A percentile compares a stretch with the other conserved stretches of the same genome.
Evolutionary conservation across 2,329 filamentous ascomycete species (phyloP).

Genomic region (Pseudocercospora crystallina): DNA sequence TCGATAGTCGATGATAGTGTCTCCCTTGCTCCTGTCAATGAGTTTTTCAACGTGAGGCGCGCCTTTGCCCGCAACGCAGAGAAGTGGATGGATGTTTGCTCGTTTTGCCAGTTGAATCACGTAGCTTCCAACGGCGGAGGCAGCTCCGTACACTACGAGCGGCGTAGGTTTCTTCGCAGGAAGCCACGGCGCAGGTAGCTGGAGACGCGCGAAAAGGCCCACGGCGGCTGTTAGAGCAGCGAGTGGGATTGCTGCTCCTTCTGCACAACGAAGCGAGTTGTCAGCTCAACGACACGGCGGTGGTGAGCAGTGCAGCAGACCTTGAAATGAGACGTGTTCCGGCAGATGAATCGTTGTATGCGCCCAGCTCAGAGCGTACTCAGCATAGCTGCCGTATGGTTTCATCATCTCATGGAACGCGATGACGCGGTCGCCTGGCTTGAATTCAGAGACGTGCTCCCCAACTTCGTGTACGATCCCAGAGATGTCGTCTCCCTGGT

Average conservation of each 20-base stretch:
- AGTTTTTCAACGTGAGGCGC: slow-evolving; percentile 52
- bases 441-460: slow-evolving; percentile 57
- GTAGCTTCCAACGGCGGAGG: slow-evolving; percentile 59
- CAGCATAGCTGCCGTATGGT: slow-evolving; percentile 57
- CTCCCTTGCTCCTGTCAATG: slow-evolving; percentile 56
- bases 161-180: slow-evolving; percentile 31
- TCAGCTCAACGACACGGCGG: slow-evolving; percentile 5
- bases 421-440: slow-evolving; percentile 57
- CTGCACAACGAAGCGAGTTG: slow-evolving; percentile 17
- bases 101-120: slow-evolving; percentile 56
- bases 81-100: slow-evolving; percentile 60
- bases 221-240: slow-evolving; percentile 49
- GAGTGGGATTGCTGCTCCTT: slow-evolving; percentile 48
- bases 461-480: slow-evolving; percentile 56
- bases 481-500: slow-evolving; percentile 38
- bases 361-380: slow-evolving; percentile 59
- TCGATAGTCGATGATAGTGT: slow-evolving; percentile 62
- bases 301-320: slow-evolving; percentile 27
- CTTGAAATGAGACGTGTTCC: slow-evolving; percentile 51
- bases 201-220: slow-evolving; percentile 46
- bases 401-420: slow-evolving; percentile 55
- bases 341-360: slow-evolving; percentile 60
- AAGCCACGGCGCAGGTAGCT: slow-evolving; percentile 44
- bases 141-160: slow-evolving; percentile 51
- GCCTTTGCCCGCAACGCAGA: slow-evolving; percentile 59